Base-by-base conservation (phyloP, 2,329 filamentous ascomycete species). In the Fusarium lyarnte region DNA sequence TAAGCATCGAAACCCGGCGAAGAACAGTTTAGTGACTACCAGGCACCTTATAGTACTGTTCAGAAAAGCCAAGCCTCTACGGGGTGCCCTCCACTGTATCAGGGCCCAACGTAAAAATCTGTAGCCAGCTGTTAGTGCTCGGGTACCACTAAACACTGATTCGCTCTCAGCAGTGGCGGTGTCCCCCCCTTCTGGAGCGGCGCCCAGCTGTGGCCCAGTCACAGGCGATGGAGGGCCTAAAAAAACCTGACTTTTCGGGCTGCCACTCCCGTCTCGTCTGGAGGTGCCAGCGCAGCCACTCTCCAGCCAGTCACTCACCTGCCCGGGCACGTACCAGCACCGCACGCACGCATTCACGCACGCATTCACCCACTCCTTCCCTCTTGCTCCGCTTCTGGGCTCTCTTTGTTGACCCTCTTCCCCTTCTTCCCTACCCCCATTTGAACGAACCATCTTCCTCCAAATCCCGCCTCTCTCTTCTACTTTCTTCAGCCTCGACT, bases 191-290 rank as follows among this genome's bases (percentile, higher is more conserved):
- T 46, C 65, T 68, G 65, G 52, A 58, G 55, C 43, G 36, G 9
- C 54, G 63, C 46, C 62, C 68, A 68, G 55, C 58, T 63, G 42
- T 66, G 73, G 61, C 70, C 70, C 70, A 73, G 70, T 60, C 61
- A 69, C 49, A 63, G 52, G 31, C 43, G 36, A 61, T 58, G 43
- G 53, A 65, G 65, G 58, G 63, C 62, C 73, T 66, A 63, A 64
- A 76, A 78, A 78, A 77, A 72, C 77, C 76, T 77, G 77, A 79
- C 76, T 79, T 79, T 79, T 79, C 76, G 72, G 78, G 76, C 78
- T 76, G 73, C 76, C 62, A 71, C 53, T 52, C 46, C 29, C 16
- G n/a, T 51, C 29, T 33, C 46, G 46, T 49, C 33, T 52, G 19
- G 23, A 52, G 64, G 69, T 70, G 74, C 73, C 68, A 69, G 62